A percentile compares a stretch with the other conserved stretches of the same genome.
phyloP scores from a whole-genome alignment of 1,284 basidiomycete genomes.

The Cronartium quercuum region DNA sequence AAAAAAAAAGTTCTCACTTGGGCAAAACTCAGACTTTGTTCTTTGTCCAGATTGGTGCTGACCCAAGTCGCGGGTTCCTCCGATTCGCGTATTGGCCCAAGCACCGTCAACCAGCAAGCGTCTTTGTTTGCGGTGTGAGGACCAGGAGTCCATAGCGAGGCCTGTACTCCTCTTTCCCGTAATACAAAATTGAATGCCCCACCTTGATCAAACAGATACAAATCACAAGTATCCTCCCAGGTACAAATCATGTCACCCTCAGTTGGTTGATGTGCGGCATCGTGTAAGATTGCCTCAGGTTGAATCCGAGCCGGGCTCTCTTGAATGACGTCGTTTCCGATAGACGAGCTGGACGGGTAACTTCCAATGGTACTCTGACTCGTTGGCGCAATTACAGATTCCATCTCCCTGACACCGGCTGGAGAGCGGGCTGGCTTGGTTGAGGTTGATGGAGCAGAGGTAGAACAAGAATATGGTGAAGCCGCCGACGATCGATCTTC shows the following conservation, averaged over 20 bases:
- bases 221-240: slow-evolving; percentile 11
- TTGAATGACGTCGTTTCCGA: not conserved
- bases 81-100: not conserved
- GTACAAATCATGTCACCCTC: not conserved
- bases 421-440: not conserved
- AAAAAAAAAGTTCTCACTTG: not conserved
- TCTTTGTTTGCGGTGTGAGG: slow-evolving; percentile 9
- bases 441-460: not conserved
- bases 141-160: slow-evolving; percentile 15
- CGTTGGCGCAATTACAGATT: not conserved
- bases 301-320: not conserved
- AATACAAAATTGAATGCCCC: not conserved
- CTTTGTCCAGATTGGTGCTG: slow-evolving; percentile 2
- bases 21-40: slow-evolving; percentile 1
- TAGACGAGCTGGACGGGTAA: not conserved
- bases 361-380: not conserved
- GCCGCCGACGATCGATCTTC: not conserved
- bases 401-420: not conserved
- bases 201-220: slow-evolving; percentile 11
- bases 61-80: not conserved
- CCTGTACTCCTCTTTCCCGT: not conserved
- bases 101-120: slow-evolving; percentile 29
- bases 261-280: not conserved
- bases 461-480: not conserved
- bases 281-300: not conserved